Evolutionary conservation across 768 basidiomycete species (phyloP), one percentile per base, ranked within the genome.

Genomic region (Russula foetens): DNA sequence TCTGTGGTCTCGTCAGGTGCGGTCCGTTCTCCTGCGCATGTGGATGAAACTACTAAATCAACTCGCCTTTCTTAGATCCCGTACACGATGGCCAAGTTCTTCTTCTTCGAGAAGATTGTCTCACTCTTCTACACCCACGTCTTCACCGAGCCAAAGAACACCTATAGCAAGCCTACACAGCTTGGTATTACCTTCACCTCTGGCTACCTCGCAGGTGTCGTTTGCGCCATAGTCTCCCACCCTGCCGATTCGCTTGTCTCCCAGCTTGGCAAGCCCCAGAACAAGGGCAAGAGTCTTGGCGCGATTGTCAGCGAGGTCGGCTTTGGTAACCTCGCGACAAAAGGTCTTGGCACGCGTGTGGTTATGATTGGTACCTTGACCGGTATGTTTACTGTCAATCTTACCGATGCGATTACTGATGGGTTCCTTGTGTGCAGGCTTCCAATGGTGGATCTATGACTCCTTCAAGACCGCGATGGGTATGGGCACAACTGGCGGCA

Each of bases 1-100:
- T 56, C 84, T 92, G 47, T 92, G 90, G 90, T 92, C 90, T 43
- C 89, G 90, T 71, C 90, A 90, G 78, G 88, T 87, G 59, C 54
- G 77, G 67, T 39, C 55, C n/a, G 38, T 3, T 45, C 38, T 4
- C 3, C 11, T 19, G 7, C 19, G 19, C 29, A 24, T 52, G 4
- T 33, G 21, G 43, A 56, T 51, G n/a, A 65, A 33, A 35, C 33
- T 2, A n/a, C 44, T 38, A 24, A 47, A 58, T 7, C n/a, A 35
- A 31, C 53, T 0, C 19, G 35, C 11, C 6, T 63, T 56, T 72
- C 62, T 56, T 73, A 96, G 88, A 93, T 96, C 69, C 94, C 94
- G 56, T 97, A 97, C 81, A 97, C 94, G 69, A 95, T 97, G 93
- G 93, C 93, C 79, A 97, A 97, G 77, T 97, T 97, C 84, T 92